A percentile compares a stretch with the other conserved stretches of the same genome.
phyloP scores from a whole-genome alignment of 2,329 filamentous ascomycete genomes.

The Penicillium sp. region DNA sequence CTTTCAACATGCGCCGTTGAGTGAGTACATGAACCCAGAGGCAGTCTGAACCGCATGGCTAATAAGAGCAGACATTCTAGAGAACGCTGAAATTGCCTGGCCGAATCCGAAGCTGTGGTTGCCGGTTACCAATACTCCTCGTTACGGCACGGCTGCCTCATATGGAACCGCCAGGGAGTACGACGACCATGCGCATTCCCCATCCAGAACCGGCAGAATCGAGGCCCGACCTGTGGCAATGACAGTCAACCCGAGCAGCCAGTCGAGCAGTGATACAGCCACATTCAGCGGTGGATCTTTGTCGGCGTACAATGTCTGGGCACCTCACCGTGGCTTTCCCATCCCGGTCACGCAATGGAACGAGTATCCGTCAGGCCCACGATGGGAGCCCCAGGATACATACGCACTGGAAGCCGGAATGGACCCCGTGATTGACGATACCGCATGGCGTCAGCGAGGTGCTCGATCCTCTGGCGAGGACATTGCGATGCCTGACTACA shows the following conservation, averaged over 20 bases:
- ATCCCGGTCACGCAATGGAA: conserved; percentile 30
- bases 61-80: conserved; percentile 64
- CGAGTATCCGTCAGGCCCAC: conserved; percentile 24
- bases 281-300: conserved; percentile 12
- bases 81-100: conserved; percentile 75
- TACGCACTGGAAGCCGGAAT: conserved; percentile 44
- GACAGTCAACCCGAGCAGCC: conserved; percentile 15
- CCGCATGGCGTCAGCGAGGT: conserved; percentile 30
- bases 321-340: conserved; percentile 33
- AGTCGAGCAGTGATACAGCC: conserved; percentile 15
- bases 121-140: conserved; percentile 40
- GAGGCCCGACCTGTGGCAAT: conserved; percentile 24
- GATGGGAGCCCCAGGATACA: conserved; percentile 31
- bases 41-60: conserved; percentile 1
- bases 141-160: conserved; percentile 29
- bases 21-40: conserved; percentile 50
- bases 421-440: conserved; percentile 38
- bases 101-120: conserved; percentile 73
- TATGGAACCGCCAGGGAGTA: conserved; percentile 46
- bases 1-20: conserved; percentile 79
- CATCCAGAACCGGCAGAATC: conserved; percentile 46
- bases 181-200: conserved; percentile 65
- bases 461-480: conserved; percentile 46
- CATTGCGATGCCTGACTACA: conserved; percentile 53
- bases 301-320: conserved; percentile 30